Evolutionary conservation across 2,329 filamentous ascomycete species (phyloP).

Genomic region (Beauveria bassiana): DNA sequence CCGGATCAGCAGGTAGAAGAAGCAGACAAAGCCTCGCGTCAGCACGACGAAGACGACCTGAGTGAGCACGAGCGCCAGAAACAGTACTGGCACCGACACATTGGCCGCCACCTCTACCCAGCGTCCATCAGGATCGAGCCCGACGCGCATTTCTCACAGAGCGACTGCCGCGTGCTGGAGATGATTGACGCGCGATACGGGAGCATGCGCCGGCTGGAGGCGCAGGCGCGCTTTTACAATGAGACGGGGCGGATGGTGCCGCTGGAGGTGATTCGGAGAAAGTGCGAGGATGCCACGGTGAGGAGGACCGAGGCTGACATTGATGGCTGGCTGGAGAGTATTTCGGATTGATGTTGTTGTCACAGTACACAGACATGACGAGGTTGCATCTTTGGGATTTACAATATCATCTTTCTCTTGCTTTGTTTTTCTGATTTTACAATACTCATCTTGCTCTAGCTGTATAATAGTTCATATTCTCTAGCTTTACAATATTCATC

Average conservation of each 20-base stretch:
- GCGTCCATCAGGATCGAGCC: conserved; percentile 15
- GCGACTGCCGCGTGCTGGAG: conserved; percentile 29
- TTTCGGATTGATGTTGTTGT: neutral
- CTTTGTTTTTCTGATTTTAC: no score
- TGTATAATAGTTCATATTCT: neutral
- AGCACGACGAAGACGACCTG: neutral
- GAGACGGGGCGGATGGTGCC: conserved; percentile 34
- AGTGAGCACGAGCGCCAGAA: conserved; percentile 16
- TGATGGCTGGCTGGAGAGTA: neutral
- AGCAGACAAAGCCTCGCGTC: neutral
- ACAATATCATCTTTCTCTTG: neutral
- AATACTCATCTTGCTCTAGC: neutral
- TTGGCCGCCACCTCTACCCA: conserved; percentile 26
- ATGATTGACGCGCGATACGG: conserved; percentile 26
- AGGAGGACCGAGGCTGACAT: neutral
- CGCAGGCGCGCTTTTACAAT: conserved; percentile 38
- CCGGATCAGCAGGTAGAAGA: neutral
- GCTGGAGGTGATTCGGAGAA: conserved; percentile 28
- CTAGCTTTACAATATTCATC: neutral
- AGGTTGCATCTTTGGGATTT: neutral
- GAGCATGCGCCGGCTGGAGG: conserved; percentile 30
- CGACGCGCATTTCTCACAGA: conserved; percentile 20
- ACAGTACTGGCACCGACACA: conserved; percentile 24
- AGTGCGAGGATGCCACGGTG: conserved; percentile 16
- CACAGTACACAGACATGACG: neutral